Base-by-base conservation (phyloP, 331 rosid species). In the Rhamnella rubrinervis region DNA sequence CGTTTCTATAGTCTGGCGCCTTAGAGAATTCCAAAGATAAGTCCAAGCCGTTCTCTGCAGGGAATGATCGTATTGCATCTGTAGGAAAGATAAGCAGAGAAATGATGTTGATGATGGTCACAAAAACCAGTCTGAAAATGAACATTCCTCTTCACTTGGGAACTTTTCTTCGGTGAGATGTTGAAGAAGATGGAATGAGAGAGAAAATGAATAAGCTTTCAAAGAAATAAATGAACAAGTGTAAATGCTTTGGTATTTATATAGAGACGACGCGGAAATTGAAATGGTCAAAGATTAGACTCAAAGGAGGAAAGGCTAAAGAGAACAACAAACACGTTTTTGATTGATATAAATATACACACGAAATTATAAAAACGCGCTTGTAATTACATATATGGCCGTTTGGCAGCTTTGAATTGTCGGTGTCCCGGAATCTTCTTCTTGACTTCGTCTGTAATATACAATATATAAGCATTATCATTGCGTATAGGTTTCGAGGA, bases 1-100 rank as follows among this genome's bases (percentile, higher is more conserved):
- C 84, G 65, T 87, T 90, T 75, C 80, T 66, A 72, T 85, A 90
- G 8, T 78, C 88, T 14, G 95, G 95, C 39, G 95, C 95, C 78
- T 90, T 87, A 25, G 74, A 77, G 61, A 84, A 90, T 51, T 61
- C 78, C 65, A 71, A 0, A 62, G 73, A 67, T 5, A 52, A 40
- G 61, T 44, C 80, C 62, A 47, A 77, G 68, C 70, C 71, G 58
- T 14, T 53, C 55, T 63, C 64, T 62, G 47, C 59, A 46, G 82
- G 77, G 35, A 82, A 58, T 2, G 87, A 84, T 65, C 96, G 63
- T 72, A 76, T 77, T 62, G 81, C 92, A 61, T 65, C 20, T 35
- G 63, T 68, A 50, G 74, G 75, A 57, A 66, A 47, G 38, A 60
- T 65, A 80, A 85, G 55, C 35, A 67, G 10, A 18, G 23, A 75